These are phyloP conservation scores for Candida piceae DNA, from an alignment of 805 yeast genomes.

Conservation along the genomic window DNA sequence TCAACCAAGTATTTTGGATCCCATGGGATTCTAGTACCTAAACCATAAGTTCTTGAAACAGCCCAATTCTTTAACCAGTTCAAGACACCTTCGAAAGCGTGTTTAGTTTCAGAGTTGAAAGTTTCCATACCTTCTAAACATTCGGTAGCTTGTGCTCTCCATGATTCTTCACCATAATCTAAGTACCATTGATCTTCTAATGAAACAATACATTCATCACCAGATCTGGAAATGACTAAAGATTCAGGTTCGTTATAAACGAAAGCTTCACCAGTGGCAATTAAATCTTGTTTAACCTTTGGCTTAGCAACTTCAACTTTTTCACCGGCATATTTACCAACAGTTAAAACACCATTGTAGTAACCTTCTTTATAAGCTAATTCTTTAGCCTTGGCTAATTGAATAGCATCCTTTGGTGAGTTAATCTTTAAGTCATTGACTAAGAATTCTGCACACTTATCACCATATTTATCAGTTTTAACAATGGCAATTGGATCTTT, in stretches of 20 bases:
- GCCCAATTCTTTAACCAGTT: slow-evolving; percentile 99
- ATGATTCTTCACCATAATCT: slow-evolving; percentile 91
- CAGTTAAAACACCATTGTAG: slow-evolving; percentile 78
- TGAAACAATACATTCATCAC: slow-evolving; percentile 94
- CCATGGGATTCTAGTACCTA: slow-evolving; percentile 96
- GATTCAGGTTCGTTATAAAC: slow-evolving; percentile 94
- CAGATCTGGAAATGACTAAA: slow-evolving; percentile 86
- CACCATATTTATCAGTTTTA: slow-evolving; percentile 81
- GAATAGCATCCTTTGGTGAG: slow-evolving; percentile 87
- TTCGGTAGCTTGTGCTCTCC: slow-evolving; percentile 80
- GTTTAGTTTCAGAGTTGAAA: slow-evolving; percentile 74
- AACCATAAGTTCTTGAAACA: slow-evolving; percentile 91
- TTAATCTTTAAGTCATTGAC: slow-evolving; percentile 85
- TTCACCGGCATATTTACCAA: slow-evolving; percentile 82
- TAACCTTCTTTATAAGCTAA: slow-evolving; percentile 93
- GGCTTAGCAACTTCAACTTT: slow-evolving; percentile 89
- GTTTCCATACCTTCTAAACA: slow-evolving; percentile 74
- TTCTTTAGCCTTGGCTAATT: slow-evolving; percentile 90
- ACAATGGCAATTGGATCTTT: slow-evolving; percentile 71
- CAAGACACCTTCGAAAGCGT: slow-evolving; percentile 90
- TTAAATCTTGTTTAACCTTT: slow-evolving; percentile 75
- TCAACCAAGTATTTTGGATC: slow-evolving; percentile 90
- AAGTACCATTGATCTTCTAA: slow-evolving; percentile 98
- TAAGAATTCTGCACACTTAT: slow-evolving; percentile 75
- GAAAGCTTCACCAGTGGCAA: slow-evolving; percentile 75